phyloP scores from a whole-genome alignment of 83 land plant species.

The Larix sibirica region DNA sequence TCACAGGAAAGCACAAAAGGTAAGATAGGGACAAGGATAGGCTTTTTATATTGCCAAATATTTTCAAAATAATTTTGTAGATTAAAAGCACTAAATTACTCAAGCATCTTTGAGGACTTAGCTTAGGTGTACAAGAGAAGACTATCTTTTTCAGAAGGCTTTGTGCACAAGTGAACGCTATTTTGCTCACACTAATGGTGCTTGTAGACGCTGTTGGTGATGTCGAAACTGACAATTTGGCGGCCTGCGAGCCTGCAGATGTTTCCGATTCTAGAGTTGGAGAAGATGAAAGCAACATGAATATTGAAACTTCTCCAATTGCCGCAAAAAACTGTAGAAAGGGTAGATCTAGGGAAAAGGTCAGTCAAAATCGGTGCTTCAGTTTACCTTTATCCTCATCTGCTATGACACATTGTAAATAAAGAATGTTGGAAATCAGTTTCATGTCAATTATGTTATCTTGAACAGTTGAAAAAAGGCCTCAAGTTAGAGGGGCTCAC shows the following conservation, averaged over 20 bases:
- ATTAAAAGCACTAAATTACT: background rate
- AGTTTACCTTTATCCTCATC: background rate
- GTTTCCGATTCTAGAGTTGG: background rate
- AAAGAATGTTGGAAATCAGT: background rate
- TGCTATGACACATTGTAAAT: background rate
- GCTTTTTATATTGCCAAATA: background rate
- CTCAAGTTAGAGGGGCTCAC: background rate
- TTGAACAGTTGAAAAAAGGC: background rate
- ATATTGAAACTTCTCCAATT: background rate
- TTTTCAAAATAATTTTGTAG: background rate
- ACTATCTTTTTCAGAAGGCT: background rate
- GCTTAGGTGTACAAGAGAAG: background rate
- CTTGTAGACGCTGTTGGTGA: background rate
- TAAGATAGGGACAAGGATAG: background rate
- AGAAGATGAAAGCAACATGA: background rate
- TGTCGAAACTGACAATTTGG: background rate
- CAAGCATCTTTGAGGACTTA: background rate
- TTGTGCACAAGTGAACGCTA: background rate
- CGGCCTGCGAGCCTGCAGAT: background rate
- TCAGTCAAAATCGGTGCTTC: background rate
- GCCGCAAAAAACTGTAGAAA: conserved; percentile 3
- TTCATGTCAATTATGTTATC: background rate
- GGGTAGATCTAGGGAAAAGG: conserved; percentile 9
- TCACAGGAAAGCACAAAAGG: background rate
- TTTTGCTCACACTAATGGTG: background rate